These are phyloP conservation scores for Clathrus columnatus DNA, from an alignment of 768 basidiomycete genomes.

Conservation along the genomic window DNA sequence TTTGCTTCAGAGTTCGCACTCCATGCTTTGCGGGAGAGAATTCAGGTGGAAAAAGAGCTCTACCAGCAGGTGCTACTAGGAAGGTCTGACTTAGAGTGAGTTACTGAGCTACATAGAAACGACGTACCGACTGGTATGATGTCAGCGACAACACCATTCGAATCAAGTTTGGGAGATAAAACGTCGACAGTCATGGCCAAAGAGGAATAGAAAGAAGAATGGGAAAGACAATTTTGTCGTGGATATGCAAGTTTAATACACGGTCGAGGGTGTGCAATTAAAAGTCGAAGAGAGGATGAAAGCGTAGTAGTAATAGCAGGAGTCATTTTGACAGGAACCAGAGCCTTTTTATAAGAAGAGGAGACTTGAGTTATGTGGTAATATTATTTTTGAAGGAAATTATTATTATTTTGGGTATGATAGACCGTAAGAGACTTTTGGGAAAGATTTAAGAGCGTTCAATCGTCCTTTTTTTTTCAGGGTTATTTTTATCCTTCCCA, in stretches of 20 bases:
- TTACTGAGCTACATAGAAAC: background rate
- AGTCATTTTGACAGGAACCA: no score
- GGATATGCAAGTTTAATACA: background rate
- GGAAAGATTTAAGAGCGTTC: no score
- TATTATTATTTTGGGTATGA: no score
- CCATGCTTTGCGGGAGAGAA: constrained; percentile 8
- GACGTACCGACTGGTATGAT: background rate
- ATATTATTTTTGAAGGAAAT: no score
- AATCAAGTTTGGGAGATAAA: background rate
- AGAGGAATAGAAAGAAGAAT: no score
- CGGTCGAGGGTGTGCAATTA: background rate
- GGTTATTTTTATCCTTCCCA: background rate
- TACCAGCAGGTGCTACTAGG: background rate
- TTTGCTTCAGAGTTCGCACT: constrained; percentile 5
- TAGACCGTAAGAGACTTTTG: no score
- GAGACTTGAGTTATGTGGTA: no score
- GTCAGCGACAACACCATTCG: background rate
- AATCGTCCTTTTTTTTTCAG: no score
- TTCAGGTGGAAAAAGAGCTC: constrained; percentile 1
- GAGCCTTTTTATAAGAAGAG: no score
- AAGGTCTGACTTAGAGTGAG: background rate
- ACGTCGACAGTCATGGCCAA: background rate
- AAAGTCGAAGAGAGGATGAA: background rate
- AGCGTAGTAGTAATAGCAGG: background rate
- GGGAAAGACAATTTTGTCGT: no score